These are phyloP conservation scores for Arthrinium phaeospermum DNA, from an alignment of 2,329 filamentous ascomycete species.

Conservation along the genomic window DNA sequence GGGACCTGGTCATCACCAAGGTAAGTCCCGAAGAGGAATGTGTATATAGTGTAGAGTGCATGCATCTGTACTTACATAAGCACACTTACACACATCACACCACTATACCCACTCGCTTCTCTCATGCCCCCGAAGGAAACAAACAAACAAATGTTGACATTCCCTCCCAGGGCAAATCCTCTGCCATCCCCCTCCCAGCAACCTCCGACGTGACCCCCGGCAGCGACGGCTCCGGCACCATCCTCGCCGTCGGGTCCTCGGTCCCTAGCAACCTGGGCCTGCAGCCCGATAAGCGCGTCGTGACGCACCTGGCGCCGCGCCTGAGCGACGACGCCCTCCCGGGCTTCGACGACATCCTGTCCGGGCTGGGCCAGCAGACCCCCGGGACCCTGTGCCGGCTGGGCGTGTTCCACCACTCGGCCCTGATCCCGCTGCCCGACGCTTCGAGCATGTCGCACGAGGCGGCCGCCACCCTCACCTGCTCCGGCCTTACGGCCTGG, in stretches of 20 bases:
- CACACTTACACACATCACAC: neutral
- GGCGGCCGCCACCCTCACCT: conserved; percentile 51
- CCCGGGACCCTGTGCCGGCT: conserved; percentile 54
- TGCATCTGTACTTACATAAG: neutral
- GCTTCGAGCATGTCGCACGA: conserved; percentile 3
- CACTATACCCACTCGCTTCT: neutral
- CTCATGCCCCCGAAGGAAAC: neutral
- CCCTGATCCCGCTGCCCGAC: conserved; percentile 45
- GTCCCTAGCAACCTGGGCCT: conserved; percentile 28
- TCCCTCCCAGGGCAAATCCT: conserved; percentile 2
- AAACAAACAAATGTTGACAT: neutral
- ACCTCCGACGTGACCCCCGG: conserved; percentile 28
- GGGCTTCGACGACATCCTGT: conserved; percentile 62
- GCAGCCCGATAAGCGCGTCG: conserved; percentile 48
- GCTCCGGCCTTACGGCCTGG: conserved; percentile 57
- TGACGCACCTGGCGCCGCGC: conserved; percentile 50
- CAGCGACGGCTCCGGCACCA: conserved; percentile 57
- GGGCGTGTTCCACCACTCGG: conserved; percentile 51
- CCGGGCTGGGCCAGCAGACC: conserved; percentile 63
- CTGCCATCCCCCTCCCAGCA: conserved; percentile 18
- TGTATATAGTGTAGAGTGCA: neutral
- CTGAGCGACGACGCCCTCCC: conserved; percentile 61
- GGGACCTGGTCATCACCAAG: conserved; percentile 43
- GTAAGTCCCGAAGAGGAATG: conserved; percentile 25
- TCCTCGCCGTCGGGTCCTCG: conserved; percentile 40